Base-by-base conservation (phyloP, 257 asterid genomes). In the Echium plantagineum region DNA sequence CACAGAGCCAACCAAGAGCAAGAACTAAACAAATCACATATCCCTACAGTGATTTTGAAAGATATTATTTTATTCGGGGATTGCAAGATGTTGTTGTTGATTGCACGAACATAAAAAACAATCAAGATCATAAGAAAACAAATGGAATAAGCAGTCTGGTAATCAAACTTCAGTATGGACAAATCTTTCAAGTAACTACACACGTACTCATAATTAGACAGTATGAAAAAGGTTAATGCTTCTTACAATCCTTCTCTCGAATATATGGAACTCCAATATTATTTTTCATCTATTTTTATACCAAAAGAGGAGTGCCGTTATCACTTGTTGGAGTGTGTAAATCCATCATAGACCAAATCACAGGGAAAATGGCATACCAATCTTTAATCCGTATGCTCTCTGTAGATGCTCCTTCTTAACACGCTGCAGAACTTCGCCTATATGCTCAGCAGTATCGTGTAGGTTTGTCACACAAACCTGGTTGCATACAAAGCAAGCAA, bases 1-100 rank as follows among this genome's bases (percentile, higher is more conserved):
- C 99, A 74, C 77, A 75, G 64, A 73, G 84, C 97, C 97, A 93
- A 67, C 99, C 99, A 84, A 93, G 85, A 64, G 96, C 95, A 63
- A 93, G 96, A 63, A 65, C 3, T 66, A 86, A 80, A 84, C 96
- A 85, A 63, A 93, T 89, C 13, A 63, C 15, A 73, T 71, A 83
- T 60, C 99, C 99, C 99, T 93, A 85, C 70, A 78, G 57, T 63
- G 74, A 52, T 59, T 59, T 62, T 1, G 67, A 18, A 69, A 12
- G 62, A 58, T n/a, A 1, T 2, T 15, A n/a, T 21, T 53, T 9
- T 6, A 53, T 53, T 17, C 22, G 5, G 57, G 13, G 24, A 53
- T 42, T 42, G 49, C 49, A 42, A 10, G 21, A 15, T n/a, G 18
- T 6, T 53, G 10, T 4, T n/a, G 57, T 15, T 17, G n/a, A 53